A percentile compares a stretch with the other conserved stretches of the same genome.
Conservation (phyloP, 2,329 filamentous ascomycete genomes). For the Cladobotryum mycophilum region DNA sequence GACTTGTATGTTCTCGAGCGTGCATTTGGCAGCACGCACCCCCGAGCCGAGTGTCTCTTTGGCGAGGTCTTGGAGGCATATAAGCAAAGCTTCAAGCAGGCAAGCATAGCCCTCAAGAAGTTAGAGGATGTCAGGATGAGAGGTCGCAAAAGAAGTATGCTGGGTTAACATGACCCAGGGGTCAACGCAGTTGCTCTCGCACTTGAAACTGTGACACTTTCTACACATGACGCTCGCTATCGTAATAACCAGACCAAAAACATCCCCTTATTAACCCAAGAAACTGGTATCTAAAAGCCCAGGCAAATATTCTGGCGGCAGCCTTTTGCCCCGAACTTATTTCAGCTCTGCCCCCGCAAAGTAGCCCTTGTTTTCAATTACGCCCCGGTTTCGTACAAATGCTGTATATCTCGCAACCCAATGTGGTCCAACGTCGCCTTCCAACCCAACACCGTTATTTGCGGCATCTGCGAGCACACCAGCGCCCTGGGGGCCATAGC, state of each 20-base stretch:
- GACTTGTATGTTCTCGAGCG: constrained; percentile 94
- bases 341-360: constrained; percentile 75
- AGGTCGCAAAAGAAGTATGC: constrained; percentile 93
- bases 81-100: constrained; percentile 66
- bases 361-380: constrained; percentile 98
- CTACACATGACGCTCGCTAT: constrained; percentile 27
- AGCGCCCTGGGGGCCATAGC: constrained; percentile 63
- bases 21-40: constrained; percentile 92
- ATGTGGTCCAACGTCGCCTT: constrained; percentile 74
- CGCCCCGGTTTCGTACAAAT: constrained; percentile 85
- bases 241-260: constrained; percentile 17
- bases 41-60: constrained; percentile 73
- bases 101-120: constrained; percentile 66
- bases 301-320: neutral
- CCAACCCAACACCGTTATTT: constrained; percentile 50
- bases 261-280: neutral
- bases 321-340: neutral
- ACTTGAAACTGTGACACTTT: constrained; percentile 1
- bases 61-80: constrained; percentile 69
- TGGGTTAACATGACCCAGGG: constrained; percentile 53
- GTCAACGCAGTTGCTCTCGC: neutral
- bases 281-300: too few relatives aligned
- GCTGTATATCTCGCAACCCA: constrained; percentile 99
- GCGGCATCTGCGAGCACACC: constrained; percentile 64
- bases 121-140: constrained; percentile 90